A percentile compares a stretch with the other conserved stretches of the same genome.
Evolutionary conservation across 345 rosid species (phyloP).

Genomic region (Citrus maxima): DNA sequence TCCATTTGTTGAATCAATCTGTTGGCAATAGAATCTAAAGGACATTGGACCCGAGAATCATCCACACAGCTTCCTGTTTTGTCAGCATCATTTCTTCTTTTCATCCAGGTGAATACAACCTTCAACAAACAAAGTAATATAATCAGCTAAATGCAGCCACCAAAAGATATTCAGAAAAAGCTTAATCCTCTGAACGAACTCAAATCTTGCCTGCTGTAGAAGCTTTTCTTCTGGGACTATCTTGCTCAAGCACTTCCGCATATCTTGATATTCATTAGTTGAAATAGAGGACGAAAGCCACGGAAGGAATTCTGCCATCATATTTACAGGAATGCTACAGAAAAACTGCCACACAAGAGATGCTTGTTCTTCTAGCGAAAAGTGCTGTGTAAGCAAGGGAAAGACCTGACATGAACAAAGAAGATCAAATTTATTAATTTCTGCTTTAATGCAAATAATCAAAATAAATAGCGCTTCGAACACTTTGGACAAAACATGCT

Average conservation of each 20-base stretch:
- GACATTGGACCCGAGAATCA: conserved; percentile 30
- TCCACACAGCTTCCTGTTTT: conserved; percentile 26
- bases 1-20: conserved; percentile 33
- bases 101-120: conserved; percentile 89
- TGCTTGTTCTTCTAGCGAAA: conserved; percentile 63
- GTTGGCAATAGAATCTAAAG: conserved; percentile 37
- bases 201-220: conserved; percentile 51
- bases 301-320: conserved; percentile 59
- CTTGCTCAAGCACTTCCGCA: conserved; percentile 46
- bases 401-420: conserved; percentile 44
- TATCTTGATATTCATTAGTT: conserved; percentile 44
- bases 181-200: background rate
- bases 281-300: conserved; percentile 64
- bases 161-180: conserved; percentile 8
- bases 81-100: conserved; percentile 33
- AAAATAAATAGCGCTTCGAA: background rate
- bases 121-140: conserved; percentile 22
- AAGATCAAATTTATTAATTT: conserved; percentile 10
- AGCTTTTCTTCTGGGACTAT: conserved; percentile 62
- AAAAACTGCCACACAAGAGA: conserved; percentile 66
- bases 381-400: conserved; percentile 59
- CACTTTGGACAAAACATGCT: background rate
- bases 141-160: conserved; percentile 3
- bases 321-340: conserved; percentile 66
- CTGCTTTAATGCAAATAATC: background rate